Percentiles rank a stretch among this genome's conserved stretches.
phyloP scores from a whole-genome alignment of 1,139 yeast genomes.

The Protomyces pachydermus region DNA sequence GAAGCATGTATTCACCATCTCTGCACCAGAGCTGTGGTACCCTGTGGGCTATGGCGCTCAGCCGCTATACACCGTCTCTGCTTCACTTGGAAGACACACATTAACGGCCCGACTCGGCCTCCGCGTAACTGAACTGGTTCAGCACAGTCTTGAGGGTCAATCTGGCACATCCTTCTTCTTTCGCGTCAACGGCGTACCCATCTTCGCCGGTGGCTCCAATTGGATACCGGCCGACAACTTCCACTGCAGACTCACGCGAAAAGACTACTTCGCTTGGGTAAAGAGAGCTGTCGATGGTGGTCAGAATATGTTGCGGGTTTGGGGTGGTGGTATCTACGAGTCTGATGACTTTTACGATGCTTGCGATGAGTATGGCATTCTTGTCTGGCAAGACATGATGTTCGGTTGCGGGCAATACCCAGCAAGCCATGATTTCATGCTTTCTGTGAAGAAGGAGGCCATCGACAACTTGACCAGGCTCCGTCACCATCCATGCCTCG shows the following conservation, averaged over 20 bases:
- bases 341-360: slow-evolving; percentile 43
- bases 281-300: slow-evolving; percentile 41
- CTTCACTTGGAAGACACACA: not conserved
- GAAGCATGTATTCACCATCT: slow-evolving; percentile 23
- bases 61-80: slow-evolving; percentile 37
- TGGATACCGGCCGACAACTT: slow-evolving; percentile 50
- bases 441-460: slow-evolving; percentile 40
- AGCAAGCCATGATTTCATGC: slow-evolving; percentile 36
- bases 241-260: slow-evolving; percentile 37
- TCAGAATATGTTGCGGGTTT: slow-evolving; percentile 46
- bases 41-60: slow-evolving; percentile 45
- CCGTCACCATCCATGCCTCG: slow-evolving; percentile 41
- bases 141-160: slow-evolving; percentile 38
- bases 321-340: slow-evolving; percentile 51
- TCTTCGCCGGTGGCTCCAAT: slow-evolving; percentile 45
- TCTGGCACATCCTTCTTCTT: slow-evolving; percentile 45
- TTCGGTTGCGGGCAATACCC: slow-evolving; percentile 52
- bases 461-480: slow-evolving; percentile 41
- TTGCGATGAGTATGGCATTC: slow-evolving; percentile 46
- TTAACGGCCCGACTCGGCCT: slow-evolving; percentile 39
- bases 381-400: slow-evolving; percentile 52
- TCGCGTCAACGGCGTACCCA: slow-evolving; percentile 42
- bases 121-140: slow-evolving; percentile 43
- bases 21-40: slow-evolving; percentile 43
- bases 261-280: slow-evolving; percentile 42